Percentiles rank a stretch among this genome's conserved stretches.
Conservation (phyloP, 306 rosid species). For the Alnus rubra region DNA sequence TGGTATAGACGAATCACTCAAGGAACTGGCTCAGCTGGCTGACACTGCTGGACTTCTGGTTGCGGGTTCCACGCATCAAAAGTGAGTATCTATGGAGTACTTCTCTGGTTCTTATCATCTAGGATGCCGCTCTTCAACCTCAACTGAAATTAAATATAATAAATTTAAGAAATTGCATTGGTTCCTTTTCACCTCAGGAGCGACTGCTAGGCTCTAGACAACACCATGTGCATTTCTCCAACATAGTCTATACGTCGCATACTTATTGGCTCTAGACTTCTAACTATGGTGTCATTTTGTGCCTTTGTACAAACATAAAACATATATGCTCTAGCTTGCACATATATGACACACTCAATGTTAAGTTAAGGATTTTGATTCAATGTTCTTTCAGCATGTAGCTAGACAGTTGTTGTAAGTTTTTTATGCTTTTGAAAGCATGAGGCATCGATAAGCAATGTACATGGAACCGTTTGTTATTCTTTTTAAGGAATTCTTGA, state of each 20-base stretch:
- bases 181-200: not conserved
- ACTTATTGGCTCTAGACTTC: not conserved
- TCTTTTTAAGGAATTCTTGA: not conserved
- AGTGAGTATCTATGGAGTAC: constrained; percentile 36
- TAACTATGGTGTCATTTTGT: not conserved
- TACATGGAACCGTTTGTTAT: not conserved
- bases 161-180: not conserved
- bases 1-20: constrained; percentile 71
- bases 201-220: not conserved
- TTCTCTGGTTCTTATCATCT: not conserved
- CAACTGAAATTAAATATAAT: not conserved
- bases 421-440: not conserved
- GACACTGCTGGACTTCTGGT: constrained; percentile 91
- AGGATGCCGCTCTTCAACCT: constrained; percentile 13
- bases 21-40: constrained; percentile 81
- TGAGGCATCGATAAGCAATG: not conserved
- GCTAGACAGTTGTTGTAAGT: not conserved
- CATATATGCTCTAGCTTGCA: not conserved
- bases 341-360: not conserved
- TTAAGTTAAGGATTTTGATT: not conserved
- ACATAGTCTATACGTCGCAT: not conserved
- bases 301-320: not conserved
- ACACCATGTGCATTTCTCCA: not conserved
- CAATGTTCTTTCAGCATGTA: not conserved
- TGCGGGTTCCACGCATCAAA: constrained; percentile 83